Base-by-base conservation (phyloP, 2,329 filamentous ascomycete species). In the Chalaropsis ovoidea region DNA sequence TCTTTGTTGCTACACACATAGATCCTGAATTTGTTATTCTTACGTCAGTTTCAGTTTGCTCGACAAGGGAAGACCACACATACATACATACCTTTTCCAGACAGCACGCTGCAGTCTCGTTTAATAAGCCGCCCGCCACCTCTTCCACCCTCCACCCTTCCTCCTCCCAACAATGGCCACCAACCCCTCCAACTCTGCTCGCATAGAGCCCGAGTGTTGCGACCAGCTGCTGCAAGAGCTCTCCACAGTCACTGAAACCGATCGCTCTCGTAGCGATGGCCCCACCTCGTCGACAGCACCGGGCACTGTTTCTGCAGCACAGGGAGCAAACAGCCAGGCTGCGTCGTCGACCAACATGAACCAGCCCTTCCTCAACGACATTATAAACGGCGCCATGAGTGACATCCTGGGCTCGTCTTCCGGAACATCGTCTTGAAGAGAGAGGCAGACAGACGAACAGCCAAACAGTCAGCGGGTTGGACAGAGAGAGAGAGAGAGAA, bases 171-270 rank as follows among this genome's bases (percentile, higher is more conserved):
- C 19, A 47, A 65, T 67, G 62, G 54, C 62, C 39, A 61, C 62
- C 54, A 54, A 56, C 47, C 24, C 45, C 19, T 47, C 52, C 35
- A 61, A 39, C 56, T 41, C 52, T 45, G 39, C 42, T 52, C 65
- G 43, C 43, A 67, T 67, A 49, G 63, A 65, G 17, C 66, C 66
- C 35, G 60, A 67, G 60, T 62, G 47, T 41, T 67, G 66, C 19
- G 63, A 65, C 58, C 62, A 67, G 47, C 63, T 67, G 22, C 66
- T 67, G 11, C 60, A 67, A 49, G 66, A 67, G 43, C 63, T 67
- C 49, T 67, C 62, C 24, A 63, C 61, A 17, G 52, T 65, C 31
- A 19, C 66, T 8, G 66, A 67, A n/a, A 63, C 35, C 24, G 63
- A 65, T 19, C 63, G 63, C 19, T 31, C 47, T 24, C 58, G 63